Evolutionary conservation across 31 red algal species (phyloP).

Genomic region (Porphyra umbilicalis): DNA sequence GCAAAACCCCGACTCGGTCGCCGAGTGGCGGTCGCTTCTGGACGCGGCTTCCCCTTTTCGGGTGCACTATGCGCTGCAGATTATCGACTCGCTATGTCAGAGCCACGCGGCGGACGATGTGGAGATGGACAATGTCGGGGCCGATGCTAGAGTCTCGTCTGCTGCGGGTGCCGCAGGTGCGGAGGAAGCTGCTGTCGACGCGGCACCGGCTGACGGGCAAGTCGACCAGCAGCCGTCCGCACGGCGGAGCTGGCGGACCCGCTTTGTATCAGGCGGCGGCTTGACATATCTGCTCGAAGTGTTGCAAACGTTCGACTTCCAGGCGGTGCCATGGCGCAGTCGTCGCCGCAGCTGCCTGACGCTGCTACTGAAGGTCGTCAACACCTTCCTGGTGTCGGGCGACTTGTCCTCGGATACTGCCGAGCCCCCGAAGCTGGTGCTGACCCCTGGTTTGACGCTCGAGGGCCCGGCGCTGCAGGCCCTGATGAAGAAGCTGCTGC

Average conservation of each 20-base stretch:
- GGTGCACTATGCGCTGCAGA: neutral
- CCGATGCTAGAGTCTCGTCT: neutral
- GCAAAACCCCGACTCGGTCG: neutral
- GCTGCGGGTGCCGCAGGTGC: neutral
- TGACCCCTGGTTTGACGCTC: neutral
- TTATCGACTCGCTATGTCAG: neutral
- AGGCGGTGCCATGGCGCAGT: neutral
- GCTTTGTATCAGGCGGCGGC: neutral
- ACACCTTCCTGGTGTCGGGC: neutral
- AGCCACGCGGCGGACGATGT: neutral
- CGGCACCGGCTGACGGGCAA: neutral
- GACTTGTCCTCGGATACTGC: neutral
- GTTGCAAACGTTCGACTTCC: neutral
- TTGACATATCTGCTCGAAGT: neutral
- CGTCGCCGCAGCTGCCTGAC: neutral
- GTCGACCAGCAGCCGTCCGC: neutral
- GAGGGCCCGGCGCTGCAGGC: neutral
- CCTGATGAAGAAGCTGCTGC: neutral
- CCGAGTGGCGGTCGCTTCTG: neutral
- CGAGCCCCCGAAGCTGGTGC: neutral
- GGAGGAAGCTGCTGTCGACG: neutral
- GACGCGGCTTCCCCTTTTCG: neutral
- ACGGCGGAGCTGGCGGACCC: neutral
- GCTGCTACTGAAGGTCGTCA: neutral
- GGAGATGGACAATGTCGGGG: neutral